phyloP scores from a whole-genome alignment of 2,329 filamentous ascomycete genomes.

The Hypocreales sp. region DNA sequence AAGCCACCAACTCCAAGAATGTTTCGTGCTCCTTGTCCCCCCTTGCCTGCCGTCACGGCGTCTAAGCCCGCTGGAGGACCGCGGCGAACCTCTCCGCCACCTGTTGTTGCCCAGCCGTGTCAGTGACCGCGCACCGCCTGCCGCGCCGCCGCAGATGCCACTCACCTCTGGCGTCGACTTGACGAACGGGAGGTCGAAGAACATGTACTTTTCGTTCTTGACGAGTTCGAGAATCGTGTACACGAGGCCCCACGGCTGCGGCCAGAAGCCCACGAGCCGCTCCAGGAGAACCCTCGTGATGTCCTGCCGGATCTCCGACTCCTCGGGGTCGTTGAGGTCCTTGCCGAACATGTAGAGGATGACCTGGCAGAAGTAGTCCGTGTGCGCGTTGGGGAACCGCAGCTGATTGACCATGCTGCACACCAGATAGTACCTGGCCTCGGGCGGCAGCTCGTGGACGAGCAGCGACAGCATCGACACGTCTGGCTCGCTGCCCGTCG shows the following conservation, averaged over 20 bases:
- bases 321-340: constrained; percentile 58
- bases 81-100: constrained; percentile 20
- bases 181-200: constrained; percentile 88
- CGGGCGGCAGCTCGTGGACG: constrained; percentile 56
- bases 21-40: too few species aligned
- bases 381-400: constrained; percentile 76
- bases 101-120: constrained; percentile 9
- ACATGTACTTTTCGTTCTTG: constrained; percentile 79
- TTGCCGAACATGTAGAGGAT: constrained; percentile 73
- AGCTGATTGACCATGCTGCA: constrained; percentile 82
- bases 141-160: too few species aligned
- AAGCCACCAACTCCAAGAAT: not conserved
- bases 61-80: constrained; percentile 18
- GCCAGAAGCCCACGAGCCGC: constrained; percentile 73
- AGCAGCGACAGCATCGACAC: constrained; percentile 62
- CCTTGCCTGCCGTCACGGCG: too few species aligned
- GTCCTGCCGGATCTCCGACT: constrained; percentile 72
- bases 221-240: constrained; percentile 77
- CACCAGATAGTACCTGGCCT: constrained; percentile 73
- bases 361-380: constrained; percentile 80
- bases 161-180: constrained; percentile 76
- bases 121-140: too few species aligned
- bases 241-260: constrained; percentile 90
- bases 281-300: constrained; percentile 82
- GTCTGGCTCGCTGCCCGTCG: constrained; percentile 32